phyloP scores from a whole-genome alignment of 176 grass and related monocot genomes.

The Neostapfia colusana region DNA sequence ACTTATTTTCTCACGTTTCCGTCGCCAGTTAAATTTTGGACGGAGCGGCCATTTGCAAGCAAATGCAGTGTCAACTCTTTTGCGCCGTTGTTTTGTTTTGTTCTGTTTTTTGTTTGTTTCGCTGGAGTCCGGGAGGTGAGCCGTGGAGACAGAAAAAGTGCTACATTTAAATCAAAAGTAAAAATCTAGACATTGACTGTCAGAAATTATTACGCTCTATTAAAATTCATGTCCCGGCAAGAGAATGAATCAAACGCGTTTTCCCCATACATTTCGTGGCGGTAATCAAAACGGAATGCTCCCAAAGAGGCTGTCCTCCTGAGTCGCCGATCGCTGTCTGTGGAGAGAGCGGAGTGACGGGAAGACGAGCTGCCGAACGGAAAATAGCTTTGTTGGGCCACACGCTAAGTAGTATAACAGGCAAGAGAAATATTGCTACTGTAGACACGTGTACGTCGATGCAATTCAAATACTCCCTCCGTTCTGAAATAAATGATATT shows the following conservation, averaged over 20 bases:
- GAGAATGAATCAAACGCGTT: not conserved
- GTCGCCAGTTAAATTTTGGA: slow-evolving; percentile 14
- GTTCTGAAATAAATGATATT: too few species aligned
- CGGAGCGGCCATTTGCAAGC: not conserved
- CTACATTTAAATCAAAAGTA: too few species aligned
- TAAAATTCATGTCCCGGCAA: not conserved
- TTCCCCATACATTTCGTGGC: not conserved
- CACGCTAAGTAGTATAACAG: too few species aligned
- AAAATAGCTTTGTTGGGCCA: too few species aligned
- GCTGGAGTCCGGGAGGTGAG: not conserved
- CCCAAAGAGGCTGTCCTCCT: too few species aligned
- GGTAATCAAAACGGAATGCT: not conserved
- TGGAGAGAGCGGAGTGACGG: too few species aligned
- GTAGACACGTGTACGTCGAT: too few species aligned
- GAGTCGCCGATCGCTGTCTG: too few species aligned
- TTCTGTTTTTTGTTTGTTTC: not conserved
- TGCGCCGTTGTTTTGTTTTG: not conserved
- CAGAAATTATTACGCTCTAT: not conserved
- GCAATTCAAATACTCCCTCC: too few species aligned
- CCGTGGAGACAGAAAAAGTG: not conserved
- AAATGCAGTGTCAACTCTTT: not conserved
- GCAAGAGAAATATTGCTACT: too few species aligned
- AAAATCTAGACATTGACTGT: not conserved
- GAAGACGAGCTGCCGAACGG: too few species aligned
- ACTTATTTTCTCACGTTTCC: slow-evolving; percentile 14